A percentile compares a stretch with the other conserved stretches of the same genome.
Conservation (phyloP, 148 eudicot species). For the Amaranthus hypochondriacus region DNA sequence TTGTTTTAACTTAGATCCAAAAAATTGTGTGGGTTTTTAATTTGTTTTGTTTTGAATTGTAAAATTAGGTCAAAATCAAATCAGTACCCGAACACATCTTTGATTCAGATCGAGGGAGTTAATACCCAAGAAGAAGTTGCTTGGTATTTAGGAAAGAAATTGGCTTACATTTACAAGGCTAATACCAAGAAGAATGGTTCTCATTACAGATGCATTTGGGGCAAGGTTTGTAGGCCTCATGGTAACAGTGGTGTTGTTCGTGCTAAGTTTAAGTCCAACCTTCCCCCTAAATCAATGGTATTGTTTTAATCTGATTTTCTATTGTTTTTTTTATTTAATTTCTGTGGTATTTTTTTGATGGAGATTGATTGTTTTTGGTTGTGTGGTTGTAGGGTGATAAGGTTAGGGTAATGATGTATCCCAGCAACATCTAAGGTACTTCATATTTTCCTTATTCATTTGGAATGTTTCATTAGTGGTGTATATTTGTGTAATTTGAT, state of each 20-base stretch:
- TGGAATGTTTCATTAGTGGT: no score
- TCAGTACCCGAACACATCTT: slow-evolving; percentile 18
- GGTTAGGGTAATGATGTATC: slow-evolving; percentile 76
- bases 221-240: slow-evolving; percentile 71
- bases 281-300: slow-evolving; percentile 85
- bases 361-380: not conserved
- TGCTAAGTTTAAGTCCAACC: slow-evolving; percentile 72
- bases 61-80: slow-evolving; percentile 70
- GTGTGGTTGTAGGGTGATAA: slow-evolving; percentile 53
- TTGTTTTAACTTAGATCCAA: not conserved
- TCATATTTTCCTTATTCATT: not conserved
- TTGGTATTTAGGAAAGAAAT: slow-evolving; percentile 66
- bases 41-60: not conserved
- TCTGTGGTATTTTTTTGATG: not conserved
- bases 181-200: slow-evolving; percentile 58
- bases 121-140: slow-evolving; percentile 70
- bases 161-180: slow-evolving; percentile 80
- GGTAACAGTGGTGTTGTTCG: slow-evolving; percentile 82
- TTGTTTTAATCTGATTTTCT: not conserved
- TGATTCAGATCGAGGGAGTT: slow-evolving; percentile 76
- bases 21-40: not conserved
- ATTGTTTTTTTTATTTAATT: not conserved
- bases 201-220: slow-evolving; percentile 84
- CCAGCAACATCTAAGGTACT: slow-evolving; percentile 73
- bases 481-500: no score